phyloP scores from a whole-genome alignment of 768 basidiomycete species.

The Hypholoma sublateritium region DNA sequence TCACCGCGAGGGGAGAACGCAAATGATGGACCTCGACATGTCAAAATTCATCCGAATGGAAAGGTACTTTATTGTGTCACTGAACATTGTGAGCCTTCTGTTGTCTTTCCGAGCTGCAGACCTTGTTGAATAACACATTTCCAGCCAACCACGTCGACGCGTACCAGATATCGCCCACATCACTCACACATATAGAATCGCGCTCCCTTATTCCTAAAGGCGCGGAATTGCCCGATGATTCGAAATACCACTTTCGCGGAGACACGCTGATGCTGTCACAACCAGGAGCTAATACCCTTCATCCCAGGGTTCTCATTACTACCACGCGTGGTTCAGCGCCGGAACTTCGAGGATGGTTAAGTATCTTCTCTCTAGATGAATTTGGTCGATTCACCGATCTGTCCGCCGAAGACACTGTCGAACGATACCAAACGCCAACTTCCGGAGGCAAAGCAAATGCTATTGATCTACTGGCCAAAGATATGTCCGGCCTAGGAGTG shows the following conservation, averaged over 20 bases:
- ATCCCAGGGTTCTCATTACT: constrained; percentile 41
- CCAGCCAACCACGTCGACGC: constrained; percentile 47
- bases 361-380: constrained; percentile 39
- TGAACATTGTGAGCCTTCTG: constrained; percentile 42
- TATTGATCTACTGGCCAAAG: constrained; percentile 40
- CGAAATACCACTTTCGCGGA: constrained; percentile 33
- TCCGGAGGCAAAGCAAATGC: constrained; percentile 55
- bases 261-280: constrained; percentile 47
- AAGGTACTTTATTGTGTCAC: constrained; percentile 50
- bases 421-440: constrained; percentile 44
- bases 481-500: constrained; percentile 24
- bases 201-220: constrained; percentile 29
- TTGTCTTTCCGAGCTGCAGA: neutral
- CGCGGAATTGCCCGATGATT: constrained; percentile 4
- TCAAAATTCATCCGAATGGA: constrained; percentile 53
- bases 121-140: neutral
- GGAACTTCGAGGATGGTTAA: constrained; percentile 40
- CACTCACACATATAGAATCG: constrained; percentile 29
- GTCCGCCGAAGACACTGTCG: constrained; percentile 20
- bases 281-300: constrained; percentile 31
- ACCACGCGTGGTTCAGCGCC: constrained; percentile 46
- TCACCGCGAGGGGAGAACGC: constrained; percentile 37
- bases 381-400: constrained; percentile 31
- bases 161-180: constrained; percentile 35
- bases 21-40: constrained; percentile 51